Conservation (phyloP, 441 rosid species). For the Breynia disticha region DNA sequence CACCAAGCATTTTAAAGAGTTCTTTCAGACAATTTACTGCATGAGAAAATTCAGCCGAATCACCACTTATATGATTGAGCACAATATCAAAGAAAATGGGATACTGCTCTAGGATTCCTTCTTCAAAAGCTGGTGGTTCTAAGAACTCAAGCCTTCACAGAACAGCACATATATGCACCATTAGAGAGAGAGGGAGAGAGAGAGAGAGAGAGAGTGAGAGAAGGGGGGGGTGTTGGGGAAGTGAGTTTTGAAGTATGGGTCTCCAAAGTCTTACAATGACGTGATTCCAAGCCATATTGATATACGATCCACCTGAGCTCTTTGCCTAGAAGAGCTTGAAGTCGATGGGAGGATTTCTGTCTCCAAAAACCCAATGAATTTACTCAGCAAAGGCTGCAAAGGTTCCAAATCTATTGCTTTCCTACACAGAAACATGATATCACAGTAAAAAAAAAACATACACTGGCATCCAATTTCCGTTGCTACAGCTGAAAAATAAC, state of each 20-base stretch:
- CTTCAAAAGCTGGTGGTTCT: constrained; percentile 97
- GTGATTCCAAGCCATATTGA: constrained; percentile 94
- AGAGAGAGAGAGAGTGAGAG: constrained; percentile 13
- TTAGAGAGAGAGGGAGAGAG: constrained; percentile 18
- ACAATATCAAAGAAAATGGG: constrained; percentile 94
- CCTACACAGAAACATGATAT: constrained; percentile 36
- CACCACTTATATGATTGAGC: constrained; percentile 83
- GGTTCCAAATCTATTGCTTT: constrained; percentile 88
- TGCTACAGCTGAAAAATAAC: background rate
- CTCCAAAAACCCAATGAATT: constrained; percentile 73
- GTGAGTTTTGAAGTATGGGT: constrained; percentile 15
- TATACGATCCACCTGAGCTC: constrained; percentile 61
- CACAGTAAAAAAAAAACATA: constrained; percentile 12
- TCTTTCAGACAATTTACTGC: constrained; percentile 85
- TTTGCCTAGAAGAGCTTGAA: constrained; percentile 58
- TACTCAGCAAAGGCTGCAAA: constrained; percentile 86
- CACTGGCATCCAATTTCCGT: background rate
- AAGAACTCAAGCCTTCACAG: constrained; percentile 84
- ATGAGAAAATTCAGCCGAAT: constrained; percentile 85
- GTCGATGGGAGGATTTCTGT: constrained; percentile 62
- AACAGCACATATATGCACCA: constrained; percentile 15
- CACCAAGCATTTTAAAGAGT: constrained; percentile 96
- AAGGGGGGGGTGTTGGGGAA: constrained; percentile 7
- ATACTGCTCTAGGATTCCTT: constrained; percentile 88
- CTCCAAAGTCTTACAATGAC: constrained; percentile 64